phyloP scores from a whole-genome alignment of 805 yeast genomes.

The Metschnikowia arizonensis region DNA sequence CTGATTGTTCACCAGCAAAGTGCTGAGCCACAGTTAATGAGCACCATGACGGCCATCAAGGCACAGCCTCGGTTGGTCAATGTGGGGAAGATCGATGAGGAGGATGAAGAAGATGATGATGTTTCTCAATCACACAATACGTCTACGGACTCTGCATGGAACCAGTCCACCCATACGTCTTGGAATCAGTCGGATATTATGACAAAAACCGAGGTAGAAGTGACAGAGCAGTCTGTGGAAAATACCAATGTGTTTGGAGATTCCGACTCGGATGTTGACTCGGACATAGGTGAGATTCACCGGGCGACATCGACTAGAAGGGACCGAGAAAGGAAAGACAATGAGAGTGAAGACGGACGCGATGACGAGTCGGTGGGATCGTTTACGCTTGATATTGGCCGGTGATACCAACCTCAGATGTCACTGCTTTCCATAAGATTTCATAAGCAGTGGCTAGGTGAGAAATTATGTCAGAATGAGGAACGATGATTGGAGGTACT shows the following conservation, averaged over 20 bases:
- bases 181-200: not conserved
- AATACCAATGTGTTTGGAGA: constrained; percentile 9
- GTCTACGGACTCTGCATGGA: not conserved
- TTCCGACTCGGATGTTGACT: constrained; percentile 38
- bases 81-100: constrained; percentile 45
- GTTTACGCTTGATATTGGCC: constrained; percentile 14
- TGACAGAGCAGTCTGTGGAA: not conserved
- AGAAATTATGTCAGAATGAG: no score
- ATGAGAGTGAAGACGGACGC: no score
- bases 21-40: constrained; percentile 29
- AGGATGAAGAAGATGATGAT: constrained; percentile 21
- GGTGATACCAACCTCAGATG: no score
- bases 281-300: constrained; percentile 43
- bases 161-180: not conserved
- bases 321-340: not conserved
- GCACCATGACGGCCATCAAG: constrained; percentile 68
- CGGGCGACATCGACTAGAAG: constrained; percentile 31
- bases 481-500: no score
- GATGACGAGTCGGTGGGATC: constrained; percentile 13
- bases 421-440: no score
- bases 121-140: constrained; percentile 5
- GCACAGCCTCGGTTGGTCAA: constrained; percentile 72
- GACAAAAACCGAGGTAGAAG: not conserved
- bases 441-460: no score
- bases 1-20: constrained; percentile 39